These are phyloP conservation scores for Coix lacrymajobi DNA, from an alignment of 176 grass and related monocot species.

Conservation along the genomic window DNA sequence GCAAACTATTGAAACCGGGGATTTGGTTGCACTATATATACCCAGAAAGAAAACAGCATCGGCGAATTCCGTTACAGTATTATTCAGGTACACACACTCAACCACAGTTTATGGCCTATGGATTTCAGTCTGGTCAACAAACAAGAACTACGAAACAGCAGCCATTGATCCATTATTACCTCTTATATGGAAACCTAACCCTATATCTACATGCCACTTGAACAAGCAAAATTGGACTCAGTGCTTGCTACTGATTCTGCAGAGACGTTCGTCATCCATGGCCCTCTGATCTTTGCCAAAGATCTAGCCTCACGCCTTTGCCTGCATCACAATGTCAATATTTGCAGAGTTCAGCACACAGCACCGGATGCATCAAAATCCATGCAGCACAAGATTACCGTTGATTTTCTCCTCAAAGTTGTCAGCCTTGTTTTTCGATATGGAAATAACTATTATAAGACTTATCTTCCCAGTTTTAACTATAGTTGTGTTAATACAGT, in stretches of 20 bases:
- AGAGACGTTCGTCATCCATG: constrained; percentile 25
- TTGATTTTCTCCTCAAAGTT: neutral
- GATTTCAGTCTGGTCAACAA: constrained; percentile 18
- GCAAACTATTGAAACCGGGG: neutral
- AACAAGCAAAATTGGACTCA: constrained; percentile 46
- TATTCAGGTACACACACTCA: constrained; percentile 52
- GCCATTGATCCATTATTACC: constrained; percentile 32
- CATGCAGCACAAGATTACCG: neutral
- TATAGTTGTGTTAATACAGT: neutral
- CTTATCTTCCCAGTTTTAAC: neutral
- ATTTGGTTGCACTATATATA: constrained; percentile 1
- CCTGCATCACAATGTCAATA: constrained; percentile 34
- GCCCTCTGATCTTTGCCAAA: neutral
- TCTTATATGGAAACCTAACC: constrained; percentile 22
- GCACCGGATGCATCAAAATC: neutral
- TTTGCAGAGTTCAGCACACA: neutral
- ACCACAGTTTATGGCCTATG: neutral
- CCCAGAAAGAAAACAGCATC: constrained; percentile 17
- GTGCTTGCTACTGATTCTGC: constrained; percentile 39
- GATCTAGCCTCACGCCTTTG: constrained; percentile 39
- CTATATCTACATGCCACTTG: constrained; percentile 45
- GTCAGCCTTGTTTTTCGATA: neutral
- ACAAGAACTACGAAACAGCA: constrained; percentile 35
- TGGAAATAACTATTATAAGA: neutral
- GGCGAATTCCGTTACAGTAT: constrained; percentile 21